Evolutionary conservation across 139 green algal genomes (phyloP).

Genomic region (Volvox africanus): DNA sequence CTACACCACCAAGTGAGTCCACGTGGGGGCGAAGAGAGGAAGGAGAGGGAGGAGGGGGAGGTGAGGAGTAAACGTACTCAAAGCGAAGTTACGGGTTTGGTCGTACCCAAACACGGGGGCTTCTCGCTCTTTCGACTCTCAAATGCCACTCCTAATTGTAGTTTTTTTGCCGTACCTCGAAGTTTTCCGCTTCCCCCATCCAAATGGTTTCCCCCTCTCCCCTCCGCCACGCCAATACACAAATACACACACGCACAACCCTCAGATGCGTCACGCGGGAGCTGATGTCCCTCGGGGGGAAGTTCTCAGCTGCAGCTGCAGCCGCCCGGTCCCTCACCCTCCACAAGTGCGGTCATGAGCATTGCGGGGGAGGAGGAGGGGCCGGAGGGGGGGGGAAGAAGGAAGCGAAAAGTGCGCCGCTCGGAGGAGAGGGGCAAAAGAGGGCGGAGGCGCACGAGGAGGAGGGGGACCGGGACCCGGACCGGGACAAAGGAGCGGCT

Average conservation of each 20-base stretch:
- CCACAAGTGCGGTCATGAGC: conserved; percentile 76
- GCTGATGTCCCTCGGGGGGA: conserved; percentile 67
- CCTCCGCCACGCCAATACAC: too few species aligned
- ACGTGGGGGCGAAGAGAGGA: neutral
- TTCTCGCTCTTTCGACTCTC: neutral
- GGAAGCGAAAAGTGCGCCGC: too few species aligned
- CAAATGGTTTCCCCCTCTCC: neutral
- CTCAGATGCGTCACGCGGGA: conserved; percentile 72
- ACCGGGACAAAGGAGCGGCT: neutral
- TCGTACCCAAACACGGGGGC: too few species aligned
- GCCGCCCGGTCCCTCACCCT: conserved; percentile 52
- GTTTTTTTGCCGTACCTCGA: neutral
- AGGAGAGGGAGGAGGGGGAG: too few species aligned
- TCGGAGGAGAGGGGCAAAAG: neutral
- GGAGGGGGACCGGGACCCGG: neutral
- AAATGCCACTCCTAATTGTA: neutral
- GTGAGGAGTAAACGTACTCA: too few species aligned
- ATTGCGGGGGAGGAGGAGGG: neutral
- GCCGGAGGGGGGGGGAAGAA: neutral
- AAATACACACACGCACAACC: too few species aligned
- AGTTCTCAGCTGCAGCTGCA: conserved; percentile 42
- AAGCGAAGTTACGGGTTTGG: too few species aligned
- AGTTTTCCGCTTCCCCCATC: neutral
- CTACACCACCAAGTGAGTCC: conserved; percentile 70
- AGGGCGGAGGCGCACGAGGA: neutral